Evolutionary conservation across 306 rosid genomes (phyloP), one percentile per base, ranked within the genome.

Genomic region (Crotalaria pallida): DNA sequence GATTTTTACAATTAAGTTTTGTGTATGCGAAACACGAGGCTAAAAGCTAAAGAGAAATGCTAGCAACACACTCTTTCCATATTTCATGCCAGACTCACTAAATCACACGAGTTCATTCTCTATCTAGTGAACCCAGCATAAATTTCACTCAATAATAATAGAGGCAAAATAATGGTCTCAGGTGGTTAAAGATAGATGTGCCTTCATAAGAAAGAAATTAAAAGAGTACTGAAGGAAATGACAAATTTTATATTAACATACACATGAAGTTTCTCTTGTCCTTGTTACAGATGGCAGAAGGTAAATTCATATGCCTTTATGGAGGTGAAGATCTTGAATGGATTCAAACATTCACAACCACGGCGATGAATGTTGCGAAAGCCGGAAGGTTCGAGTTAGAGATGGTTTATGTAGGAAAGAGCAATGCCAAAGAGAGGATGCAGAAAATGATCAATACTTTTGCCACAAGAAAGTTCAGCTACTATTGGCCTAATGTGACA

Each of bases 301-400:
- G 74, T 19, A 90, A 44, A 43, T 40, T 73, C 58, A 65, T 90
- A 76, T 90, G 96, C 79, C 65, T 93, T 15, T 93, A 78, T 59
- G 97, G 97, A 80, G 90, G 97, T 10, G 92, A 88, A 40, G 86
- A 88, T 55, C 79, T 85, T 0, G 87, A 88, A 0, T 93, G 98
- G 98, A 88, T 93, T 29, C 69, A 81, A 62, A 74, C 68, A 21
- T 90, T 93, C 88, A 84, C 94, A 75, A 13, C 0, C 17, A 65
- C 65, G 0, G 88, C 87, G 29, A 52, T 65, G 65, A 7, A 7
- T 4, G 77, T 88, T 2, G 90, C 98, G 69, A 51, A 27, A 19
- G 45, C 40, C 0, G 91, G 87, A 0, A 63, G 52, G 0, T 76
- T 90, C 15, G 7, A 26, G 7, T 50, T 90, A 16, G 92, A 88